Base-by-base conservation (phyloP, 2,329 filamentous ascomycete species). In the Sporothrix variecibatus region DNA sequence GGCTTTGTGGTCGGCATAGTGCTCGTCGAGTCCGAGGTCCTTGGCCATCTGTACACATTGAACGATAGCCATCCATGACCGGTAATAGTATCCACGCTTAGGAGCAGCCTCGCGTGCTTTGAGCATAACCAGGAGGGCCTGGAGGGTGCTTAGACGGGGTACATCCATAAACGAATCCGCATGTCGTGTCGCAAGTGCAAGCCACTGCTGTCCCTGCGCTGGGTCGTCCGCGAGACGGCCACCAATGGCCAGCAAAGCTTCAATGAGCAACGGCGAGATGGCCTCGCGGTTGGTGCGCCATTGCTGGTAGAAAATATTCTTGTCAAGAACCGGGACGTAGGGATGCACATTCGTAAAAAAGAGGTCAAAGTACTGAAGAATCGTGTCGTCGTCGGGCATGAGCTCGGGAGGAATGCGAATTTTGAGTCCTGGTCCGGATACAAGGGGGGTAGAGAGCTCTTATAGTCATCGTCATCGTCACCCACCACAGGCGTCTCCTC, bases 31-130 rank as follows among this genome's bases (percentile, higher is more conserved):
- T 26, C 94, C 94, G 43, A 98, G 86, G 80, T 98, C 95, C 79
- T 97, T 96, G 34, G 91, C 94, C 94, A 98, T 97, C 65, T 94
- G 92, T 8, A 97, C 92, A 76, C 95, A 94, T 75, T 95, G 94
- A 72, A 97, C 95, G 26, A 97, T 90, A 5, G 93, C 94, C 90
- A 98, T 97, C 95, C 96, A 98, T 0, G 96, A 98, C 51, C 95
- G 91, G 83, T 96, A 98, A 82, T 96, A 98, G 81, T 98, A 98
- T 0, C 96, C 96, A 75, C 94, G 91, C 80, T 97, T 97, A 0
- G 95, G 95, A 9, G 93, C 91, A n/a, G 93, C 93, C 82, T 98
- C 95, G 76, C 94, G 89, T 0, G 95, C 96, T 82, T 98, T 98
- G 60, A 98, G 84, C 23, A 98, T 87, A 62, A 98, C 91, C 62